Base-by-base conservation (phyloP, 805 yeast species). In the Metschnikowia reukaufii region DNA sequence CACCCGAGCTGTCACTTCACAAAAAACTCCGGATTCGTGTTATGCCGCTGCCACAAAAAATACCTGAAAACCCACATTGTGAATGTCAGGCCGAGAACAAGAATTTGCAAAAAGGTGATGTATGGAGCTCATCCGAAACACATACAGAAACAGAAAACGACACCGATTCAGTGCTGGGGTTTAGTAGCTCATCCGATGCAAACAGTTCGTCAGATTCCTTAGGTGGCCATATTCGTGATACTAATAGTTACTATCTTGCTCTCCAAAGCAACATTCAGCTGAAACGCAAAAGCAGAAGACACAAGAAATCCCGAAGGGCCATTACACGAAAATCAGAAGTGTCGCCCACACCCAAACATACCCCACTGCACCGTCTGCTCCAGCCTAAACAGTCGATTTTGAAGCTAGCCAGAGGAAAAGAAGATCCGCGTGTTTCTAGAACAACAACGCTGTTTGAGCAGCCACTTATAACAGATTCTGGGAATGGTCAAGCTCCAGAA, bases 21-120 rank as follows among this genome's bases (percentile, higher is more conserved):
- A 73, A 73, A 48, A 73, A 73, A 46, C 61, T 73, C 20, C 62
- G 77, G 20, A 73, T 73, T 41, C 68, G 64, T 45, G 74, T 73
- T 0, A 19, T 43, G 32, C 55, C 53, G 31, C 35, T 44, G 16
- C 42, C 20, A 17, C 17, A 12, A 18, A 40, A 37, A 9, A 5
- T 17, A 4, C 30, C 21, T 7, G 12, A 25, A 6, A 25, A 29
- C 4, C 25, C 21, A 13, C 13, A 17, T 3, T 44, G 48, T 35
- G 41, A 18, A 12, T 36, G 43, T 16, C 31, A 20, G 31, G 6
- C 2, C n/a, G 15, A 25, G 18, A 21, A 13, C 2, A 12, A 10
- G 6, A 13, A 25, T 25, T 9, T 25, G 5, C 56, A 52, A 23
- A 63, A 59, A 27, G 62, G 53, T 9, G 58, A 52, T 8, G 36